Conservation (phyloP, 2,329 filamentous ascomycete genomes). For the Cadophora sp. region DNA sequence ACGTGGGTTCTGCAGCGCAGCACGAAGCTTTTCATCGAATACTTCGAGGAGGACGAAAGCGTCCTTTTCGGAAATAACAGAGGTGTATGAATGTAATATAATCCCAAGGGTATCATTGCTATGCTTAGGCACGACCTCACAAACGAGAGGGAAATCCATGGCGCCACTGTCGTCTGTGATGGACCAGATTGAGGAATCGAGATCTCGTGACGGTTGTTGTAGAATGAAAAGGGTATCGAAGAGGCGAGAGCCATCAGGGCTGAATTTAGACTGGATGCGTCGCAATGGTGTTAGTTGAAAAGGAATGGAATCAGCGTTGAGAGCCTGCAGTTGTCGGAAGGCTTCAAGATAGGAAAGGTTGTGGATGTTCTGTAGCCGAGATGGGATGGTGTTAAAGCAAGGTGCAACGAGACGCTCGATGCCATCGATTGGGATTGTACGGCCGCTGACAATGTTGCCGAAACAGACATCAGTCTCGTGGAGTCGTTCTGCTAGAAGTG, state of each 20-base stretch:
- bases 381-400: conserved; percentile 88
- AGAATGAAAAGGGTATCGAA: conserved; percentile 85
- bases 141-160: conserved; percentile 81
- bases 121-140: conserved; percentile 70
- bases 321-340: conserved; percentile 41
- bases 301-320: conserved; percentile 66
- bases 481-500: conserved; percentile 64
- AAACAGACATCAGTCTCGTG: conserved; percentile 76
- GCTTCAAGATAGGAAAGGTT: conserved; percentile 45
- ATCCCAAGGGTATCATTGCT: conserved; percentile 60
- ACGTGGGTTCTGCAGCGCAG: conserved; percentile 40
- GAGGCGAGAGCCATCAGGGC: conserved; percentile 58
- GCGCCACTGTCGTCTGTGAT: conserved; percentile 62
- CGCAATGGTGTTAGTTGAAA: conserved; percentile 81
- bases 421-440: conserved; percentile 68
- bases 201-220: conserved; percentile 67
- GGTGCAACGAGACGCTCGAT: conserved; percentile 81
- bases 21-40: conserved; percentile 38
- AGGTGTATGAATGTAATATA: conserved; percentile 67
- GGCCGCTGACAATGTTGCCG: conserved; percentile 83
- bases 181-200: conserved; percentile 63
- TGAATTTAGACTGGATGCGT: conserved; percentile 65
- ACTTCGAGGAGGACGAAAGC: conserved; percentile 30
- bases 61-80: conserved; percentile 41
- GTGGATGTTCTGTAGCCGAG: conserved; percentile 69